A percentile compares a stretch with the other conserved stretches of the same genome.
These are phyloP conservation scores for Dichomitus squalens DNA, from an alignment of 1,284 basidiomycete species.

Conservation along the genomic window DNA sequence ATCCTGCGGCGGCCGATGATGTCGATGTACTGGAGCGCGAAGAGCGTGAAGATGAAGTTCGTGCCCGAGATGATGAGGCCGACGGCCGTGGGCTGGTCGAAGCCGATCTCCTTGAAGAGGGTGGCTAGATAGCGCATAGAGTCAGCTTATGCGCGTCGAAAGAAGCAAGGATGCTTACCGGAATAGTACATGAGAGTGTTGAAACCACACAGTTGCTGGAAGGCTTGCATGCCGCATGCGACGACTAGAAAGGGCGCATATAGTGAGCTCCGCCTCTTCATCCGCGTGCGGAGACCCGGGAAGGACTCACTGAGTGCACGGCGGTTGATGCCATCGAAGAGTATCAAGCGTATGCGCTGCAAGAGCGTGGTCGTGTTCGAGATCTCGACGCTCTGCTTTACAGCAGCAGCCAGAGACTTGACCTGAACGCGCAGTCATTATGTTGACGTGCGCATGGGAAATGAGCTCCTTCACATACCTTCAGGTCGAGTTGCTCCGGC, in stretches of 20 bases:
- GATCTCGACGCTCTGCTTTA: slow-evolving; percentile 66
- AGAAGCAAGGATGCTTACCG: slow-evolving; percentile 26
- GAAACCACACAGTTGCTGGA: slow-evolving; percentile 81
- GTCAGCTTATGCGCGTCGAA: not conserved
- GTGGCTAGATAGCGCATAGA: slow-evolving; percentile 47
- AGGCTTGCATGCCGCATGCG: slow-evolving; percentile 79
- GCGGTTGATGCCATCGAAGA: slow-evolving; percentile 61
- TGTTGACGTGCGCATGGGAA: not conserved
- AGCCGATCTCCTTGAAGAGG: slow-evolving; percentile 80
- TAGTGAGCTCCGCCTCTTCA: not conserved
- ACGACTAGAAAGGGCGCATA: slow-evolving; percentile 49
- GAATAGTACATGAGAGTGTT: slow-evolving; percentile 74
- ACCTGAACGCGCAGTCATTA: slow-evolving; percentile 40
- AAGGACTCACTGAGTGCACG: slow-evolving; percentile 65
- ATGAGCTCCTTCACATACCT: slow-evolving; percentile 40
- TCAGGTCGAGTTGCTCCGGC: slow-evolving; percentile 64
- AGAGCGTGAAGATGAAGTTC: slow-evolving; percentile 81
- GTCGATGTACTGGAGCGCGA: slow-evolving; percentile 84
- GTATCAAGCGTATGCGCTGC: slow-evolving; percentile 57
- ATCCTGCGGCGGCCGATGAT: slow-evolving; percentile 76
- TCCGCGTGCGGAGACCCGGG: not conserved
- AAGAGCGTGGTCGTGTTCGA: slow-evolving; percentile 62
- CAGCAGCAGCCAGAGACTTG: slow-evolving; percentile 60
- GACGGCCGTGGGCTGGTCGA: slow-evolving; percentile 79
- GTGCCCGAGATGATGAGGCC: slow-evolving; percentile 79